Conservation (phyloP, 108 stramenopile genomes). For the Aurantiochytrium sp. region DNA sequence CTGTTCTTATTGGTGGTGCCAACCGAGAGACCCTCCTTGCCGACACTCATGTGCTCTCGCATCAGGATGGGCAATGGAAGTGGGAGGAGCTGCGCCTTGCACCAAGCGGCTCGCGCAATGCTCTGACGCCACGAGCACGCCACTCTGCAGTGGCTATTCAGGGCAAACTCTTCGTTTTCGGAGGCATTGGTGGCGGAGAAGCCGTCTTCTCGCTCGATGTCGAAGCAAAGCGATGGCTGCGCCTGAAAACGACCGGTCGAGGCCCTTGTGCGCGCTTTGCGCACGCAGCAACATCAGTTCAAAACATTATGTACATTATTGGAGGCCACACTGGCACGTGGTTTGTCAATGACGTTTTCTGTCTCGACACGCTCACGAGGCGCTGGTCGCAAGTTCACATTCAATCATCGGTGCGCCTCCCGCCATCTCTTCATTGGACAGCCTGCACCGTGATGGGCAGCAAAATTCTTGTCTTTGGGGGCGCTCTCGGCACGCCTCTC, state of each 20-base stretch:
- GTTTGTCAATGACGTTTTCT: background rate
- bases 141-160: background rate
- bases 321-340: background rate
- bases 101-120: background rate
- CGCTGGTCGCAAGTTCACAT: background rate
- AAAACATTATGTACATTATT: background rate
- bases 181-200: conserved; percentile 1
- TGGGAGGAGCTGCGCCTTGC: background rate
- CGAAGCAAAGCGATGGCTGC: background rate
- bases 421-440: background rate
- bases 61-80: background rate
- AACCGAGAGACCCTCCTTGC: background rate
- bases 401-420: background rate
- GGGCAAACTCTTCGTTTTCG: background rate
- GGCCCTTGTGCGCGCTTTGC: background rate
- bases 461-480: background rate
- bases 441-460: background rate
- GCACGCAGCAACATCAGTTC: background rate
- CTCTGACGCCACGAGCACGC: background rate
- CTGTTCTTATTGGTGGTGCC: background rate
- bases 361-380: background rate
- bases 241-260: background rate
- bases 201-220: background rate
- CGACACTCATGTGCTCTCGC: background rate
- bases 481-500: background rate